Evolutionary conservation across 495 filamentous ascomycete genomes (phyloP).

Genomic region (Aspergillus hancockii): DNA sequence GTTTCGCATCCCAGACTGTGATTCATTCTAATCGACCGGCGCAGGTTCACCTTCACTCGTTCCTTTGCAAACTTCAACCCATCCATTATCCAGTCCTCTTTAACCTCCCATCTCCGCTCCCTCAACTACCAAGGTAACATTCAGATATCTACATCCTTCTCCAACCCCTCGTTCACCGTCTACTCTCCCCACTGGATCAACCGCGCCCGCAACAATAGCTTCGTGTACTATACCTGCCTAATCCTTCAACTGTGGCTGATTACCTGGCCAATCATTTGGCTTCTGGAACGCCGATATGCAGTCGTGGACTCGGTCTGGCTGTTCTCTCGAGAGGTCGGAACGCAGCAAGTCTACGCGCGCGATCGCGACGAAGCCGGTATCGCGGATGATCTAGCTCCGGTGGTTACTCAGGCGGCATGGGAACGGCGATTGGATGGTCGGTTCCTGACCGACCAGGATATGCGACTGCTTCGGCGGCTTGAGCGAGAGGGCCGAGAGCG

Average conservation of each 20-base stretch:
- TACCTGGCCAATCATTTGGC: conserved; percentile 45
- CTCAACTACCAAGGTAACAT: conserved; percentile 45
- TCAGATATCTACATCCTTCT: conserved; percentile 19
- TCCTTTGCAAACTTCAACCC: conserved; percentile 36
- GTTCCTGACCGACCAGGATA: conserved; percentile 17
- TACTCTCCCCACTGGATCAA: conserved; percentile 54
- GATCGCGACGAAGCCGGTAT: conserved; percentile 18
- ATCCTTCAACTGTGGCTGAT: conserved; percentile 49
- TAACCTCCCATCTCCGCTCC: conserved; percentile 41
- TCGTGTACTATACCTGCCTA: conserved; percentile 37
- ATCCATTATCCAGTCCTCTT: conserved; percentile 28
- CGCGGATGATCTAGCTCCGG: conserved; percentile 20
- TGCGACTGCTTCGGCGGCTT: conserved; percentile 16
- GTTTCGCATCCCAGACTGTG: neutral
- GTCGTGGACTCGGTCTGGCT: conserved; percentile 27
- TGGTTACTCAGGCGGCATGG: conserved; percentile 24
- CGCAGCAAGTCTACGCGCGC: conserved; percentile 5
- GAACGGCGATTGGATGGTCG: conserved; percentile 14
- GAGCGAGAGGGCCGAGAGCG: conserved; percentile 15
- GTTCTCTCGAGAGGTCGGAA: conserved; percentile 5
- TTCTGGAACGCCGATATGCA: conserved; percentile 43
- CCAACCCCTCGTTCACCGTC: conserved; percentile 35
- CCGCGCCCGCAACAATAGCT: conserved; percentile 35
- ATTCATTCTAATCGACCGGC: neutral
- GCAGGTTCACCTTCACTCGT: conserved; percentile 44